Base-by-base conservation (phyloP, 495 filamentous ascomycete genomes). In the Neurospora sp. region DNA sequence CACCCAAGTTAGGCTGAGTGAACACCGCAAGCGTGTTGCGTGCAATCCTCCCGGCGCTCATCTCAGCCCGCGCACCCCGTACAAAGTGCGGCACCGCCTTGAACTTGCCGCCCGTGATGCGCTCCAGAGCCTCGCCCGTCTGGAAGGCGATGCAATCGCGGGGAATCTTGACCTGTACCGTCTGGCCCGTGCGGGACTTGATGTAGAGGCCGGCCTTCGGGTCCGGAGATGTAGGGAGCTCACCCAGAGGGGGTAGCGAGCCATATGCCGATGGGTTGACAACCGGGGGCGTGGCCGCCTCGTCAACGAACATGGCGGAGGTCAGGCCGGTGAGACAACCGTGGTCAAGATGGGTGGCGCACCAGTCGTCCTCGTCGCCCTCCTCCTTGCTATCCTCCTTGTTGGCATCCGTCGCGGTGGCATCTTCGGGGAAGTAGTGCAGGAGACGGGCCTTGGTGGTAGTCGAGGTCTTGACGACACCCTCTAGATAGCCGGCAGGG, bases 71-170 rank as follows among this genome's bases (percentile, higher is more conserved):
- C 71, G 89, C 84, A 1, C 94, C 96, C 74, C 91, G 89, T 22
- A 99, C 96, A 82, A 97, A 98, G 85, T 99, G 96, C 78, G 96
- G 96, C 71, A 99, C 96, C 1, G 96, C 96, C 79, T 91, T 91
- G 83, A 99, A 97, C 78, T 88, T 90, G 6, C 96, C 96, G 41
- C 85, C 81, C 3, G 96, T 98, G 78, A 99, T 97, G 16, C 92
- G 82, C 83, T 98, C 90, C 70, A 99, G 82, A 1, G 96, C 91
- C 79, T 98, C 94, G 0, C 96, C 96, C 0, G 96, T 99, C 85
- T 99, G 96, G 77, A 99, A 99, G 1, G 93, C 96, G 41, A 99
- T 89, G 81, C 93, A 95, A 76, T 97, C 93, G 40, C 88, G 85
- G 1, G 96, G 96, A 71, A 99, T 98, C 75, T 89, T 90, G 74